A percentile compares a stretch with the other conserved stretches of the same genome.
These are phyloP conservation scores for Quercus gilva DNA, from an alignment of 306 rosid species.

Conservation along the genomic window DNA sequence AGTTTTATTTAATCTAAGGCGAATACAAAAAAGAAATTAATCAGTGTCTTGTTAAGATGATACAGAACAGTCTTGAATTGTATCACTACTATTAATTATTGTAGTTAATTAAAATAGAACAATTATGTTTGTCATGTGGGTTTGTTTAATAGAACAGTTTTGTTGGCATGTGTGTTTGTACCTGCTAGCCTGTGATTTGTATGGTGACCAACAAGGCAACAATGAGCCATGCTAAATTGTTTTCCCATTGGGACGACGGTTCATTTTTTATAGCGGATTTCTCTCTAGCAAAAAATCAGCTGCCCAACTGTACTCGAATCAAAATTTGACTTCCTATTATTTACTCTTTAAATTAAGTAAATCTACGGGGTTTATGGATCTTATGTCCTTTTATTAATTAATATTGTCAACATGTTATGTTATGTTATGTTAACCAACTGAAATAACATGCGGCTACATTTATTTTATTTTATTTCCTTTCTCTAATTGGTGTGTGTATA, in stretches of 20 bases:
- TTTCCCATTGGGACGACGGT: conserved; percentile 9
- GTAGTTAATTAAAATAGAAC: too few relatives aligned
- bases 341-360: not conserved
- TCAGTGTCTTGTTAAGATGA: too few relatives aligned
- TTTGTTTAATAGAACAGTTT: too few relatives aligned
- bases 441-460: not conserved
- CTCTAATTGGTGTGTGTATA: too few relatives aligned
- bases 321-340: conserved; percentile 19
- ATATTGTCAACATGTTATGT: not conserved
- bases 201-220: too few relatives aligned
- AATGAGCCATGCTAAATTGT: not conserved
- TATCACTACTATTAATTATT: too few relatives aligned
- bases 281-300: conserved; percentile 8
- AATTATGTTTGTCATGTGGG: too few relatives aligned
- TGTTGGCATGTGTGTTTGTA: too few relatives aligned
- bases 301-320: conserved; percentile 20
- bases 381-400: not conserved
- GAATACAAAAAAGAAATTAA: too few relatives aligned
- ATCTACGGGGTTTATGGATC: conserved; percentile 25
- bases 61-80: too few relatives aligned
- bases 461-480: not conserved
- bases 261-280: not conserved
- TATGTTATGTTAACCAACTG: not conserved
- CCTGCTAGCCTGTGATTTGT: too few relatives aligned
- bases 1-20: too few relatives aligned